Percentiles rank a stretch among this genome's conserved stretches.
Conservation (phyloP, 306 rosid species). For the Datisca glomerata region DNA sequence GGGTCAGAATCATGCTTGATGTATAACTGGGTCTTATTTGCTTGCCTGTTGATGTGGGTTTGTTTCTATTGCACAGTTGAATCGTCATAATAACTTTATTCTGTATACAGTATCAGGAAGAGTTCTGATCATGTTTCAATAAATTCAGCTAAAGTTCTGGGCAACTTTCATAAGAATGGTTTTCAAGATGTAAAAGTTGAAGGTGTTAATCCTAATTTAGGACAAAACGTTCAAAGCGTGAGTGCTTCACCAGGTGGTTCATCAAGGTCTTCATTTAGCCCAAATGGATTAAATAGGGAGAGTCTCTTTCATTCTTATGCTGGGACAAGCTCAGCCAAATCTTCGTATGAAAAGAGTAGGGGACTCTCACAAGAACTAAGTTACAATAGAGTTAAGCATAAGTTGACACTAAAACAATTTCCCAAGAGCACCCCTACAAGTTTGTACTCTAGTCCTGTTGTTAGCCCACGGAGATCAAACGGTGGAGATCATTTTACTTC, state of each 20-base stretch:
- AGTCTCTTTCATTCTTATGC: conserved; percentile 8
- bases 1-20: too few species aligned
- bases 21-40: too few species aligned
- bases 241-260: conserved; percentile 14
- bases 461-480: conserved; percentile 61
- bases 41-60: too few species aligned
- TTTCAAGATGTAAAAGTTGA: conserved; percentile 17
- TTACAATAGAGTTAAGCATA: conserved; percentile 10
- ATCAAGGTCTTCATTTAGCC: conserved; percentile 6
- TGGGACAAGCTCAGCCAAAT: conserved; percentile 19
- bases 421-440: conserved; percentile 81
- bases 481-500: conserved; percentile 25
- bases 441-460: conserved; percentile 55
- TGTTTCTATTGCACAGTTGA: conserved; percentile 5
- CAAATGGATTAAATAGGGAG: conserved; percentile 14
- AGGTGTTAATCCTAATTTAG: conserved; percentile 12
- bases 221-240: conserved; percentile 17
- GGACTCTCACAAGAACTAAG: conserved; percentile 24
- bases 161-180: conserved; percentile 19
- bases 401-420: conserved; percentile 22
- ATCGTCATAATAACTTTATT: conserved; percentile 1
- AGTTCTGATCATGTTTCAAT: conserved; percentile 17
- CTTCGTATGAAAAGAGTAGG: conserved; percentile 20
- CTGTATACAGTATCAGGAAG: too few species aligned
- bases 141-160: conserved; percentile 15